Base-by-base conservation (phyloP, 768 basidiomycete species). In the Guyanaporus albipodus region DNA sequence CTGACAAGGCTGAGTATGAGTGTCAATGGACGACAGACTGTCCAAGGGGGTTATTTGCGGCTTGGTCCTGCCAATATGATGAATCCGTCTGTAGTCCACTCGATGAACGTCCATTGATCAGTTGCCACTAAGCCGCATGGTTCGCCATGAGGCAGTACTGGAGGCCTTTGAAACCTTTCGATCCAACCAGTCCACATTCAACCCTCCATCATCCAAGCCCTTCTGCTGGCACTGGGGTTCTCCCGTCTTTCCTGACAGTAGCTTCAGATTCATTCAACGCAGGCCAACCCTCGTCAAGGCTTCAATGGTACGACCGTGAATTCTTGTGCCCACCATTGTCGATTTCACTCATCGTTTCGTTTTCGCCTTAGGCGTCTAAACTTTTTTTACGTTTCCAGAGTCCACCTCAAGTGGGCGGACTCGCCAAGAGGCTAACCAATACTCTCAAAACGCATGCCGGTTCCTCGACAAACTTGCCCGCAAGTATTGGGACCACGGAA, bases 101-200 rank as follows among this genome's bases (percentile, higher is more conserved):
- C 28, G 38, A 34, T 31, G 35, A 15, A 36, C 35, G n/a, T 40
- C 31, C 29, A 56, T 43, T 50, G 43, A 53, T 63, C 34, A 34
- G 21, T 15, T 23, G 38, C 38, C 29, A 45, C 19, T 19, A 37
- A 9, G 22, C 51, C 48, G 55, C 62, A 58, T 52, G 56, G 51
- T 48, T 28, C 2, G 38, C 55, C 60, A 61, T 49, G 60, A 61
- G 59, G 61, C 61, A 44, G 37, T 42, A 32, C 38, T 29, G 27
- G 32, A 34, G 39, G 41, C 40, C 12, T 29, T 50, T 27, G 31
- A 18, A 31, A 21, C 46, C 44, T 17, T 48, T 44, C 34, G 44
- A 28, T 38, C 18, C 37, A 37, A 22, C 49, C 37, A 15, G 31
- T 15, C n/a, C 38, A 27, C 29, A 11, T 46, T 27, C 44, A 45